phyloP scores from a whole-genome alignment of 129 eudicot species.

The Saposhnikovia divaricata region DNA sequence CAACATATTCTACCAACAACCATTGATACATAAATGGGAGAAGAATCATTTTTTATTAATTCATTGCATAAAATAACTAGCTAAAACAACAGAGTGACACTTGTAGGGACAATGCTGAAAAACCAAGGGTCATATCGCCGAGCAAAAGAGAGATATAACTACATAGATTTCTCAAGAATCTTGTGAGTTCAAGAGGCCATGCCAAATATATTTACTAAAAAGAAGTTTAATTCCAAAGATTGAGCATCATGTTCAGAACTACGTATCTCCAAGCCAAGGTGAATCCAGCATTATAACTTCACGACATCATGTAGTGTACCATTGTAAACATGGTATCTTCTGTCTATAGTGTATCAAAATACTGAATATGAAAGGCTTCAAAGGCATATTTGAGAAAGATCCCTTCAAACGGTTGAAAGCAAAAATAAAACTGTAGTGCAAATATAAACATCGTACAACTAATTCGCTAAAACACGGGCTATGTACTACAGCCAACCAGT shows the following conservation, averaged over 20 bases:
- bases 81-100: not conserved
- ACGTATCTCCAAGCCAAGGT: not conserved
- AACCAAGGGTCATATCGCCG: not conserved
- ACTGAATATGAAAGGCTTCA: not conserved
- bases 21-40: not conserved
- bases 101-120: not conserved
- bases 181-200: not conserved
- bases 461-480: not conserved
- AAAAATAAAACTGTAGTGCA: not conserved
- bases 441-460: not conserved
- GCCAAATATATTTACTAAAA: not conserved
- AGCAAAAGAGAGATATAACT: not conserved
- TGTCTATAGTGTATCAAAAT: not conserved
- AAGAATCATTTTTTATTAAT: not conserved
- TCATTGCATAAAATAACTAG: not conserved
- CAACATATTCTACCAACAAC: not conserved
- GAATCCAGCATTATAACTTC: not conserved
- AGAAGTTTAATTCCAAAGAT: not conserved
- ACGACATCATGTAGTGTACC: not conserved
- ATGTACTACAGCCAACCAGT: not conserved
- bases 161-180: not conserved
- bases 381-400: not conserved
- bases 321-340: not conserved
- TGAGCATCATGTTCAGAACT: not conserved
- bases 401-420: not conserved